A percentile compares a stretch with the other conserved stretches of the same genome.
These are phyloP conservation scores for Triticum turgidum DNA, from an alignment of 176 grass and related monocot species.

Conservation along the genomic window DNA sequence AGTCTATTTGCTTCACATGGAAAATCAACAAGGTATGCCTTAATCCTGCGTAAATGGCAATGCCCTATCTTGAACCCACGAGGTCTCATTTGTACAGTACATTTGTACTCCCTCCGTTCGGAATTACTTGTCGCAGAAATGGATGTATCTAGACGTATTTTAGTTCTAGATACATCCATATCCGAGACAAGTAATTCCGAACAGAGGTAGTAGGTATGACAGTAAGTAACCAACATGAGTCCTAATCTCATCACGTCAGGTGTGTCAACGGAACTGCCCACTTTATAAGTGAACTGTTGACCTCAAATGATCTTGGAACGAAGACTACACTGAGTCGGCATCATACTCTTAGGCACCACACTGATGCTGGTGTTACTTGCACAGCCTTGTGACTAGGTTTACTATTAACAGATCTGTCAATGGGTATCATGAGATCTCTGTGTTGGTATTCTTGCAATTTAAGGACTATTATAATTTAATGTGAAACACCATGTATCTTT, in stretches of 20 bases:
- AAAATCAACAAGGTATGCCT: conserved; percentile 83
- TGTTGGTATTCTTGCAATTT: not conserved
- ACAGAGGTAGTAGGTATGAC: not conserved
- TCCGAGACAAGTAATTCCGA: too few relatives aligned
- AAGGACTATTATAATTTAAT: not conserved
- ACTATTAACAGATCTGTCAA: not conserved
- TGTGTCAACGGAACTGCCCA: not conserved
- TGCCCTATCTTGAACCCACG: conserved; percentile 11
- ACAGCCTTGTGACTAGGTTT: not conserved
- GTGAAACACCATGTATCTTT: not conserved
- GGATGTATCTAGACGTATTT: too few relatives aligned
- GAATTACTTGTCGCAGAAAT: too few relatives aligned
- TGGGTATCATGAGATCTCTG: not conserved
- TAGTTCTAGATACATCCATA: too few relatives aligned
- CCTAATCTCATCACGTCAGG: not conserved
- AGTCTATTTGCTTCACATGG: conserved; percentile 79
- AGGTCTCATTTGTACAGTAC: conserved; percentile 12
- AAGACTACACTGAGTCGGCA: not conserved
- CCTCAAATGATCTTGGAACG: not conserved
- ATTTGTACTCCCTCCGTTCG: not conserved
- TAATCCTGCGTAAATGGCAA: not conserved
- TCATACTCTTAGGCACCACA: not conserved
- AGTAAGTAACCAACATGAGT: not conserved
- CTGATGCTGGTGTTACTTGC: not conserved
- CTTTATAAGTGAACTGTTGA: not conserved